Conservation (phyloP, 2,329 filamentous ascomycete species). For the Pseudocercospora macadamiae region DNA sequence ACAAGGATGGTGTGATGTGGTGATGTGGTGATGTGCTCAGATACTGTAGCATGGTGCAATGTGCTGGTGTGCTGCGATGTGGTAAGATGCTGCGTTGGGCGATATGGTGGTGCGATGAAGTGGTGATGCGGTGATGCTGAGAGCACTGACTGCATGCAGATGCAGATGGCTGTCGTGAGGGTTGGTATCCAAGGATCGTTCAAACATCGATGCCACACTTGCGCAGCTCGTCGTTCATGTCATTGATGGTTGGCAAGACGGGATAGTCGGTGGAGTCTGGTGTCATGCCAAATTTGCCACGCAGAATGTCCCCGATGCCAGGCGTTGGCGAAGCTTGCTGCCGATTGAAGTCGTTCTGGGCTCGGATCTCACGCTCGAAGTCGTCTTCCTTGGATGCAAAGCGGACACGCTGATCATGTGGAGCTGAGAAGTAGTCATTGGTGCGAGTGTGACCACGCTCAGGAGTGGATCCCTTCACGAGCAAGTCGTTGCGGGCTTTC, state of each 20-base stretch:
- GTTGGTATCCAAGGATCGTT: no score
- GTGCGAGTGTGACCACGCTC: not conserved
- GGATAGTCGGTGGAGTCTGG: not conserved
- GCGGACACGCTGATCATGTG: not conserved
- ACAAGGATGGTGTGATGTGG: not conserved
- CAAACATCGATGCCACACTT: not conserved
- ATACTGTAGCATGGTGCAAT: not conserved
- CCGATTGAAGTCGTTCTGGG: not conserved
- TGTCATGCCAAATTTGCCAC: not conserved
- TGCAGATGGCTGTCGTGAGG: no score
- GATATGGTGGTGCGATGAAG: not conserved
- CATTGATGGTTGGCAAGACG: not conserved
- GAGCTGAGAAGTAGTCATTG: not conserved
- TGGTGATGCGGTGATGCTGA: not conserved
- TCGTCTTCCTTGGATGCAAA: not conserved
- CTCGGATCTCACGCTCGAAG: not conserved
- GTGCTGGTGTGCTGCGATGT: not conserved
- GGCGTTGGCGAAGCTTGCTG: not conserved
- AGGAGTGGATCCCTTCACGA: not conserved
- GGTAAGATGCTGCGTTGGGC: not conserved
- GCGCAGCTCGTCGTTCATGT: not conserved
- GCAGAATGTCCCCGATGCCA: not conserved
- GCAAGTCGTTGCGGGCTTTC: not conserved
- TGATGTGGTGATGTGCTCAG: not conserved
- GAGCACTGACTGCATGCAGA: no score